Evolutionary conservation across 2,329 filamentous ascomycete species (phyloP).

Genomic region (Bipolaris bicolor): DNA sequence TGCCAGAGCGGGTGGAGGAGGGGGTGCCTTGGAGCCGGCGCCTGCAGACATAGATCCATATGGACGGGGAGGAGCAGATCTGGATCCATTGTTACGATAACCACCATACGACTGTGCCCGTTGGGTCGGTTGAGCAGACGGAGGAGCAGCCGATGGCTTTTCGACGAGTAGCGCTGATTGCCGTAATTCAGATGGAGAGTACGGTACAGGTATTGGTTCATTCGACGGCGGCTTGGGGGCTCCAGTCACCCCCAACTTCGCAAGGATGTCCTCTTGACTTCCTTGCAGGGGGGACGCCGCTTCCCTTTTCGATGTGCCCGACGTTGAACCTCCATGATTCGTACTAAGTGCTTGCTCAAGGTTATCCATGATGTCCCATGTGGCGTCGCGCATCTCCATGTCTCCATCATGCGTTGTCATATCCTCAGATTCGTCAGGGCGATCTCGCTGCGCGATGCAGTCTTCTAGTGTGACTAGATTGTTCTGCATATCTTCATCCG

Average conservation of each 20-base stretch:
- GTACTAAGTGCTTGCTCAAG: constrained; percentile 48
- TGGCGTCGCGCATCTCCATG: constrained; percentile 43
- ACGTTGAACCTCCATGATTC: constrained; percentile 19
- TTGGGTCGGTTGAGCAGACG: constrained; percentile 18
- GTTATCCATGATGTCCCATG: constrained; percentile 49
- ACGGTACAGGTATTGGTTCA: constrained; percentile 24
- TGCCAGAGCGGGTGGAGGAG: constrained; percentile 33
- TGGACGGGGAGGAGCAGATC: constrained; percentile 26
- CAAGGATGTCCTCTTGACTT: constrained; percentile 48
- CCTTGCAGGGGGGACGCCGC: constrained; percentile 16
- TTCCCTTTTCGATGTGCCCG: constrained; percentile 4
- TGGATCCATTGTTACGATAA: constrained; percentile 19
- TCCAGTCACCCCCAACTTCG: constrained; percentile 46
- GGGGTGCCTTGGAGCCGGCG: constrained; percentile 17
- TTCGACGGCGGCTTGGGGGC: constrained; percentile 44
- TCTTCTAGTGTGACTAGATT: constrained; percentile 52
- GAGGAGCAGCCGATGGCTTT: constrained; percentile 23
- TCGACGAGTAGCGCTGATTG: constrained; percentile 21
- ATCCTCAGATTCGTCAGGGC: constrained; percentile 39
- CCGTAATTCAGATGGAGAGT: constrained; percentile 17
- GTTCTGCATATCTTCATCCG: constrained; percentile 45
- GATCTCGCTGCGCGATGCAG: constrained; percentile 50
- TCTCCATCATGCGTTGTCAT: constrained; percentile 34
- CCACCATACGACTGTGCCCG: constrained; percentile 34
- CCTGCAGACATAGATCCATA: constrained; percentile 36